Evolutionary conservation across 805 yeast genomes (phyloP), one percentile per base, ranked within the genome.

Genomic region (Lachancea quebecensis): DNA sequence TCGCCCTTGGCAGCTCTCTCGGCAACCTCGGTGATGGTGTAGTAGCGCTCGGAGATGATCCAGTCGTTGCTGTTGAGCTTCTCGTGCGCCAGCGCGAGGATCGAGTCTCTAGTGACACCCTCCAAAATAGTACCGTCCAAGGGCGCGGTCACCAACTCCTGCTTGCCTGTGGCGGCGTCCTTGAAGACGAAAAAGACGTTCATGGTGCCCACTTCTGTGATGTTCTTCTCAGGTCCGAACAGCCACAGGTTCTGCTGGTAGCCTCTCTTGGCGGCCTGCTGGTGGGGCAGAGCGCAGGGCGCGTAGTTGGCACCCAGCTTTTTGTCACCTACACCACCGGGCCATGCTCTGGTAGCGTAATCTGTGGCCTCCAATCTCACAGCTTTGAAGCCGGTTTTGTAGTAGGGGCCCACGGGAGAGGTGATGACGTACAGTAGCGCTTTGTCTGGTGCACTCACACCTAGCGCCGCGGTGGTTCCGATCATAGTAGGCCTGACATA

Each of bases 201-300:
- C 98, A 91, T 93, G 47, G 98, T 89, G 54, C 99, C 99, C 46
- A 88, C 98, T 73, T 91, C 98, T 55, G 98, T 91, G 58, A 91
- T 79, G 66, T 79, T 66, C 57, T 81, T 79, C 64, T 91, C 91
- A 46, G 85, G 87, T 50, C 96, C 96, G 59, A 91, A 91, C 59
- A 91, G 74, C 99, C 98, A 91, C 65, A 91, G 72, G 74, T 91
- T 91, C 71, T 93, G 98, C 66, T 87, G 95, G 73, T 80, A 90
- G 37, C 99, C 99, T 68, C 90, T 80, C 18, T 73, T 60, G 45
- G 96, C 95, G 42, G 98, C 96, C 70, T 86, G 83, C 57, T 77
- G 72, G 71, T 88, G 96, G 29, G 98, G 97, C 63, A 77, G 74
- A 59, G 90, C 80, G 66, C 96, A 86, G 51, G 98, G 97, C 38